Conservation (phyloP, 164 flowering plant species). For the Chimonanthus salicifolius region DNA sequence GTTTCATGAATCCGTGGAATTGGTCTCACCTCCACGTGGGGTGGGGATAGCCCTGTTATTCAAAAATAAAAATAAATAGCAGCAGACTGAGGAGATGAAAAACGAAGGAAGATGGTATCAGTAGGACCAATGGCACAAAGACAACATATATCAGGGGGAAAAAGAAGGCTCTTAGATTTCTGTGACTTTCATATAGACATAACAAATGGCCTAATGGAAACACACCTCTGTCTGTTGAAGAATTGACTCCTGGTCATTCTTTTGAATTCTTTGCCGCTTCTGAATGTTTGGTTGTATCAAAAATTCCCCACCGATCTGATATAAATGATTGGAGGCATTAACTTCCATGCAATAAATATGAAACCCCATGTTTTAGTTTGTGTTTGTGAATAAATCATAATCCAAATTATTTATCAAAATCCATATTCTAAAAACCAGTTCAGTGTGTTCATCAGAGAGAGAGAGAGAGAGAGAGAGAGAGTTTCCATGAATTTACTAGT, state of each 20-base stretch:
- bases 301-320: conserved; percentile 68
- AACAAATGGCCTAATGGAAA: neutral
- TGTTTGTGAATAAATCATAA: neutral
- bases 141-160: no score
- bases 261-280: conserved; percentile 70
- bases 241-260: conserved; percentile 32
- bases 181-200: neutral
- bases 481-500: no score
- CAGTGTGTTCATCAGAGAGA: neutral
- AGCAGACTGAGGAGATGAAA: neutral
- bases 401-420: neutral
- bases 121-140: neutral
- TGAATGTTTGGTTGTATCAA: conserved; percentile 84
- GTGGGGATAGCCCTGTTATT: no score
- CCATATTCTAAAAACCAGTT: neutral
- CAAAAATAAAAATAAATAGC: neutral
- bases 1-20: no score
- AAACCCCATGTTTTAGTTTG: neutral
- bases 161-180: neutral
- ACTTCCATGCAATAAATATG: neutral
- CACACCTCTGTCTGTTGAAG: conserved; percentile 59
- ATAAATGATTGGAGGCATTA: conserved; percentile 1
- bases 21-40: no score
- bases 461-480: neutral
- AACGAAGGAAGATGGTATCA: neutral